Evolutionary conservation across 306 rosid species (phyloP).

Genomic region (Sophora flavescens): DNA sequence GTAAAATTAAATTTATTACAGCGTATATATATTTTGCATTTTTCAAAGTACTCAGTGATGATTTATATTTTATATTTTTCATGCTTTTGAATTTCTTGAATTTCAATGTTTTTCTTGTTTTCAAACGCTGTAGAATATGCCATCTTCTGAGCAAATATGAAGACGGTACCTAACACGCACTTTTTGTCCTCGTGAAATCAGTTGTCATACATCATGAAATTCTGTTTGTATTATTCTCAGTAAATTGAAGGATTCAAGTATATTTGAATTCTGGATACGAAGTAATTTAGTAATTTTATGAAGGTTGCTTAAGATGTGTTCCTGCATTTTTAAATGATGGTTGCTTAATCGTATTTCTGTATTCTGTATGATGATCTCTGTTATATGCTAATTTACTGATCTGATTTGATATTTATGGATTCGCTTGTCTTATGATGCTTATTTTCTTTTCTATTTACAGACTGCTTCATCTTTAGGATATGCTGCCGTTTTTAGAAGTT

Average conservation of each 20-base stretch:
- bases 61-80: too few species aligned
- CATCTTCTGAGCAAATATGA: neutral
- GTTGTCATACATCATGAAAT: neutral
- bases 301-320: conserved; percentile 10
- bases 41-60: neutral
- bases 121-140: neutral
- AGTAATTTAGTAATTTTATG: conserved; percentile 1
- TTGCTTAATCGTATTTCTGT: conserved; percentile 8
- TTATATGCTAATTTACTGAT: conserved; percentile 18
- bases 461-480: conserved; percentile 59
- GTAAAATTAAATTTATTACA: neutral
- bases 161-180: too few species aligned
- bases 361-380: conserved; percentile 4
- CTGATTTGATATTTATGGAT: conserved; percentile 22
- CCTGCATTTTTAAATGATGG: neutral
- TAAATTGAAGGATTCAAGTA: conserved; percentile 12
- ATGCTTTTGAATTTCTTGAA: neutral
- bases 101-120: neutral
- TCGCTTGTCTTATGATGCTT: conserved; percentile 25
- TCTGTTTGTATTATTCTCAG: neutral
- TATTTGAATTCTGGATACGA: neutral
- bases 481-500: conserved; percentile 54
- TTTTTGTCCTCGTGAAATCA: too few species aligned
- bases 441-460: conserved; percentile 53
- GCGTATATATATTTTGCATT: conserved; percentile 23